These are phyloP conservation scores for Trichosporon ovoides DNA, from an alignment of 1,284 basidiomycete genomes.

Conservation along the genomic window DNA sequence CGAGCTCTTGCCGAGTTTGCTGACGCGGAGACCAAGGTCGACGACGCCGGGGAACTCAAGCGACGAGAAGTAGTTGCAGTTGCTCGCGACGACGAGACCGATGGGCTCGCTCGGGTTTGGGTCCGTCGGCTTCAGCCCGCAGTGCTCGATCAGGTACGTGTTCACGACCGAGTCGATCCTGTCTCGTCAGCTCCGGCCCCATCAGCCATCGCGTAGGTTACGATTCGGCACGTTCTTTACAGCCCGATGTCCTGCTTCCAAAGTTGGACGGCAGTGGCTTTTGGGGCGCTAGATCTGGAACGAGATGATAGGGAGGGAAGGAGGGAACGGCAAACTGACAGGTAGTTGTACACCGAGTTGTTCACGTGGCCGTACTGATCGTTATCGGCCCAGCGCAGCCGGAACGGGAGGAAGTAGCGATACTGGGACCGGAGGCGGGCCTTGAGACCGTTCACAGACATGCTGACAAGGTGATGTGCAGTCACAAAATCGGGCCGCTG, in stretches of 20 bases:
- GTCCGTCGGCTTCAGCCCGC: constrained; percentile 17
- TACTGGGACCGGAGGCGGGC: constrained; percentile 14
- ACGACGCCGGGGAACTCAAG: constrained; percentile 18
- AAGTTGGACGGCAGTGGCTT: too few species aligned
- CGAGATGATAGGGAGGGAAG: background rate
- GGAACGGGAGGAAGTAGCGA: constrained; percentile 15
- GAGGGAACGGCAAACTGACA: constrained; percentile 10
- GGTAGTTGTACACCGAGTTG: constrained; percentile 22
- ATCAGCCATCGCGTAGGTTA: background rate
- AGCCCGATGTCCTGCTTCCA: too few species aligned
- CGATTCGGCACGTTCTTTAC: too few species aligned
- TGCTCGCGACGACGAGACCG: constrained; percentile 17
- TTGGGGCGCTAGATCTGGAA: background rate
- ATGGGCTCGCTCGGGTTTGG: constrained; percentile 14
- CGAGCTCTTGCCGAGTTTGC: constrained; percentile 17
- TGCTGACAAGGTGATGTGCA: constrained; percentile 1
- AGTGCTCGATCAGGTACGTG: constrained; percentile 18
- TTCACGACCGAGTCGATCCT: constrained; percentile 23
- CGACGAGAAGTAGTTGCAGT: constrained; percentile 21
- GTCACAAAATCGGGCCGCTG: background rate
- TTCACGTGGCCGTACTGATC: constrained; percentile 22
- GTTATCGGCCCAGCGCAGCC: constrained; percentile 21
- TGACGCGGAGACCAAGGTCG: constrained; percentile 18
- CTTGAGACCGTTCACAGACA: constrained; percentile 13
- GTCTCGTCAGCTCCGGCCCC: constrained; percentile 1